These are phyloP conservation scores for Pichia deserticola DNA, from an alignment of 805 yeast genomes.

Conservation along the genomic window DNA sequence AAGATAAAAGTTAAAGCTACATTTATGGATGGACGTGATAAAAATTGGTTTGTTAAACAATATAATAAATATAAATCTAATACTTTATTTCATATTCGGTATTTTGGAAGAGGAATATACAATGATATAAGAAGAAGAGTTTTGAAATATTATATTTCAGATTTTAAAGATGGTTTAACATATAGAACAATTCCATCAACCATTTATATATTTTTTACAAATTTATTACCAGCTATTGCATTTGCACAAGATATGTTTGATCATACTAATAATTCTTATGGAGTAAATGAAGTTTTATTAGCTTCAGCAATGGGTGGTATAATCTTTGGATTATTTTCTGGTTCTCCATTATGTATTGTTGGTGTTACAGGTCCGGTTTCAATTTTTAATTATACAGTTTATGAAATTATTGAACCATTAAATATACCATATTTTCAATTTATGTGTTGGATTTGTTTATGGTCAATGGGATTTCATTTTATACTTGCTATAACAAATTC, in stretches of 20 bases:
- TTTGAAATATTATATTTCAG: slow-evolving; percentile 64
- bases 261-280: slow-evolving; percentile 77
- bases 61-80: slow-evolving; percentile 10
- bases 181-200: slow-evolving; percentile 86
- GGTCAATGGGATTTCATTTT: slow-evolving; percentile 83
- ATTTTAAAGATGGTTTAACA: slow-evolving; percentile 75
- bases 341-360: slow-evolving; percentile 90
- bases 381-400: slow-evolving; percentile 87
- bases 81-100: slow-evolving; percentile 17
- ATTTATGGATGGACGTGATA: no score
- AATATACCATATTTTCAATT: slow-evolving; percentile 66
- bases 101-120: slow-evolving; percentile 43
- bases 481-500: slow-evolving; percentile 62
- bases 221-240: slow-evolving; percentile 86
- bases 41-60: background rate
- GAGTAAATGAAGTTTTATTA: slow-evolving; percentile 82
- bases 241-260: slow-evolving; percentile 98
- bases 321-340: slow-evolving; percentile 76
- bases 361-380: slow-evolving; percentile 97
- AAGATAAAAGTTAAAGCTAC: no score
- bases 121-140: slow-evolving; percentile 42
- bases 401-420: slow-evolving; percentile 53
- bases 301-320: slow-evolving; percentile 85
- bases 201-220: slow-evolving; percentile 79
- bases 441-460: slow-evolving; percentile 92